phyloP scores from a whole-genome alignment of 352 stramenopile species.

The Phytophthora vignae region DNA sequence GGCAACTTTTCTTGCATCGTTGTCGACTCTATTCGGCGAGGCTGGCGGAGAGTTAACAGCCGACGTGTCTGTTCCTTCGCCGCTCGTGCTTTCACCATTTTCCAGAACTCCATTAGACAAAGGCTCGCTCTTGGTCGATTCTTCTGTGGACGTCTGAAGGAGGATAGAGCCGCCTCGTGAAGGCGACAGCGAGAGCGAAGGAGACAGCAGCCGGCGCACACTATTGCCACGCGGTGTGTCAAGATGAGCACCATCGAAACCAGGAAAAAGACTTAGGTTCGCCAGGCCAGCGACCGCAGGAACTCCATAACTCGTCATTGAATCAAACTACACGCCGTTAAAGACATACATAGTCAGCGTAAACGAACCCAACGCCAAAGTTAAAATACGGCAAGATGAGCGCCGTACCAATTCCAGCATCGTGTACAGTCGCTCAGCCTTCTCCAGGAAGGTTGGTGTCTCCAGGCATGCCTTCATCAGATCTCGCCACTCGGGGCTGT shows the following conservation, averaged over 20 bases:
- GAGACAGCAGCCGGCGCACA: constrained; percentile 49
- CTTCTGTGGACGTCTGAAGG: constrained; percentile 10
- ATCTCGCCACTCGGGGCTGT: constrained; percentile 50
- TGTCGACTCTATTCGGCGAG: not conserved
- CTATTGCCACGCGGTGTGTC: constrained; percentile 49
- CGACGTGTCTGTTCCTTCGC: not conserved
- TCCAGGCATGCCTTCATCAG: constrained; percentile 53
- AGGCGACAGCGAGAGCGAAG: constrained; percentile 32
- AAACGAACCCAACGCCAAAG: not conserved
- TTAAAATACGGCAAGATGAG: not conserved
- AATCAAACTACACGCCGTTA: constrained; percentile 59
- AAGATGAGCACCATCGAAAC: constrained; percentile 43
- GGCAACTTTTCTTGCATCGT: not conserved
- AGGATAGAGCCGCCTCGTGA: constrained; percentile 18
- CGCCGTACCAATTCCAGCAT: constrained; percentile 65
- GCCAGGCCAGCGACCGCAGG: constrained; percentile 62
- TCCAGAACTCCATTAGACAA: not conserved
- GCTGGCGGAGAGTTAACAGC: constrained; percentile 8
- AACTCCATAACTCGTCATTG: constrained; percentile 69
- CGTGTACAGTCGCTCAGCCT: constrained; percentile 62
- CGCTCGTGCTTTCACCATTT: not conserved
- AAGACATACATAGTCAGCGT: not conserved
- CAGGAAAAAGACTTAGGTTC: constrained; percentile 63
- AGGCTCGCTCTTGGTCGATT: not conserved
- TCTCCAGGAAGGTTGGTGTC: constrained; percentile 47